These are phyloP conservation scores for Colletotrichum sp. DNA, from an alignment of 2,329 filamentous ascomycete genomes.

Conservation along the genomic window DNA sequence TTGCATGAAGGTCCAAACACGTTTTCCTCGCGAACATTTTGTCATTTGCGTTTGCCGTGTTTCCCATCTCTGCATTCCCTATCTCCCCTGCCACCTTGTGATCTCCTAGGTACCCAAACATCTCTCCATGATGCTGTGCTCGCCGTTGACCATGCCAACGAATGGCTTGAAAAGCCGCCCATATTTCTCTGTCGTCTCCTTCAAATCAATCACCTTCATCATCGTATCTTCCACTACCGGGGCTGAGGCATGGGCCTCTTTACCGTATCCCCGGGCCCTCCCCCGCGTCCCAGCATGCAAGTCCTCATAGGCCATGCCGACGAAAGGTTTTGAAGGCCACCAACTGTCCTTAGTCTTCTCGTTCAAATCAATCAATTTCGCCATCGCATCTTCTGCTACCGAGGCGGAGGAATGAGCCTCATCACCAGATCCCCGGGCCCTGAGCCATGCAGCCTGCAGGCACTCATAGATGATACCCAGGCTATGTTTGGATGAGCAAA, in stretches of 20 bases:
- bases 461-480: background rate
- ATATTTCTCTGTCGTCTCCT: background rate
- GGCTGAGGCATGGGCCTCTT: background rate
- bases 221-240: background rate
- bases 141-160: background rate
- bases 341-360: background rate
- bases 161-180: background rate
- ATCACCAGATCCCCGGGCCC: background rate
- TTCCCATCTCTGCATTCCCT: background rate
- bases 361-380: background rate
- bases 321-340: background rate
- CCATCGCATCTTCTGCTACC: background rate
- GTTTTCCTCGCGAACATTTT: background rate
- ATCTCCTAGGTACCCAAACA: background rate
- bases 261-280: background rate
- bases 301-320: background rate
- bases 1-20: background rate
- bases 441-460: background rate
- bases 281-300: too few relatives aligned
- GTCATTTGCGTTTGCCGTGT: background rate
- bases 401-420: background rate
- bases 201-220: background rate
- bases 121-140: background rate
- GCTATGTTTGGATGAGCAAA: background rate
- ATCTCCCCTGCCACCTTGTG: background rate